Conservation (phyloP, 257 asterid species). For the Euphrasia confusa region DNA sequence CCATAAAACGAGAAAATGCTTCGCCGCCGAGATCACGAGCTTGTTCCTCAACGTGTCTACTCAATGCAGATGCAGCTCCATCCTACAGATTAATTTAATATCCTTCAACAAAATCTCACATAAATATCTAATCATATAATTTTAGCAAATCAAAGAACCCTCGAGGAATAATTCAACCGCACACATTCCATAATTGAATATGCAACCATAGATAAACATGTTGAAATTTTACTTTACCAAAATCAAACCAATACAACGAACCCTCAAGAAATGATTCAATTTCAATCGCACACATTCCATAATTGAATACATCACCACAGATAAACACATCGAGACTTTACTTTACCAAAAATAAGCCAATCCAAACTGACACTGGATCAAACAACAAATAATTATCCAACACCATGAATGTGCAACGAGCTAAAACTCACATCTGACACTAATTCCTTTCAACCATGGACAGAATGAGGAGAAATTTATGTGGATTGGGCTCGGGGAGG, state of each 20-base stretch:
- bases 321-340: slow-evolving; percentile 16
- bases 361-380: neutral
- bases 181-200: neutral
- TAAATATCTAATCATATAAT: neutral
- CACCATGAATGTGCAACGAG: neutral
- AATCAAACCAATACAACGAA: slow-evolving; percentile 7
- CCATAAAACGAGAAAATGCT: slow-evolving; percentile 87
- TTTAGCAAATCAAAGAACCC: slow-evolving; percentile 5
- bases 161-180: slow-evolving; percentile 17
- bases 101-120: slow-evolving; percentile 3
- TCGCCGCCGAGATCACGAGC: slow-evolving; percentile 86
- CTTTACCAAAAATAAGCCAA: slow-evolving; percentile 9
- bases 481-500: too few relatives aligned
- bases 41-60: slow-evolving; percentile 81
- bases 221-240: neutral
- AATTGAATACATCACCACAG: neutral
- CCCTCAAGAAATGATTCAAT: slow-evolving; percentile 11
- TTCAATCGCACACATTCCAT: slow-evolving; percentile 8
- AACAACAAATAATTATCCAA: neutral
- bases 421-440: slow-evolving; percentile 1
- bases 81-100: slow-evolving; percentile 45
- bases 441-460: slow-evolving; percentile 13
- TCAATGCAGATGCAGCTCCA: slow-evolving; percentile 71
- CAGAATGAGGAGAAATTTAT: too few relatives aligned
- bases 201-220: slow-evolving; percentile 11